These are phyloP conservation scores for Leishmania tropica DNA, from an alignment of 208 protist genomes.

Conservation along the genomic window DNA sequence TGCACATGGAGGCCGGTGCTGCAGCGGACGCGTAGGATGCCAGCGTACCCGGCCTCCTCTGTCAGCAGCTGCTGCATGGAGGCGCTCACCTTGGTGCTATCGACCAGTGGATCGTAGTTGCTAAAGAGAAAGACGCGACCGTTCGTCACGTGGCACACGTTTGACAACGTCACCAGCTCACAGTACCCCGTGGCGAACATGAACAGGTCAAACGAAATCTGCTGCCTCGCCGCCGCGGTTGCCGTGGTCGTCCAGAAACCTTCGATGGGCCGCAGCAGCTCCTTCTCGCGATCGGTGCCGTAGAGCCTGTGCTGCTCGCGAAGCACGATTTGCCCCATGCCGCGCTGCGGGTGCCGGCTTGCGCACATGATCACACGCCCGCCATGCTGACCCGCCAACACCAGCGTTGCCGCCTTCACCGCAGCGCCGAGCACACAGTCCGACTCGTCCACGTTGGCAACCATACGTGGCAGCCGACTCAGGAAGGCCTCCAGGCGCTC, in stretches of 20 bases:
- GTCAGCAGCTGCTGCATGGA: constrained; percentile 57
- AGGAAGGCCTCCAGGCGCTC: constrained; percentile 70
- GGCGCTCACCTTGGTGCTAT: constrained; percentile 67
- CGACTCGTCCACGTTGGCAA: constrained; percentile 52
- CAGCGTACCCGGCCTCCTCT: constrained; percentile 90
- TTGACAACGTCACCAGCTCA: constrained; percentile 88
- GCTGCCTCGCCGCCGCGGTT: constrained; percentile 63
- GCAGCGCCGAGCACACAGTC: constrained; percentile 80
- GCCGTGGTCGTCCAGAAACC: constrained; percentile 87
- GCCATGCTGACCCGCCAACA: constrained; percentile 79
- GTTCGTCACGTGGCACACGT: constrained; percentile 83
- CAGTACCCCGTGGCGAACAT: constrained; percentile 77
- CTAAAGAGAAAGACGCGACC: constrained; percentile 74
- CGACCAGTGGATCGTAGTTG: constrained; percentile 74
- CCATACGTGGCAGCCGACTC: constrained; percentile 43
- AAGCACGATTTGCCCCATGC: constrained; percentile 65
- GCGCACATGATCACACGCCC: constrained; percentile 72
- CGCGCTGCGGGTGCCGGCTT: constrained; percentile 56
- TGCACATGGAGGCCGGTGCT: constrained; percentile 81
- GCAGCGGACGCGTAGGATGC: constrained; percentile 91
- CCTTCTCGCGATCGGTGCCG: constrained; percentile 87
- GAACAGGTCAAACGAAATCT: constrained; percentile 92
- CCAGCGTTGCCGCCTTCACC: constrained; percentile 76
- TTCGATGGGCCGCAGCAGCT: constrained; percentile 75
- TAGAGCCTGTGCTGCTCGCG: constrained; percentile 88